phyloP scores from a whole-genome alignment of 2,329 filamentous ascomycete species.

The Lecanoromycetidae sp. region DNA sequence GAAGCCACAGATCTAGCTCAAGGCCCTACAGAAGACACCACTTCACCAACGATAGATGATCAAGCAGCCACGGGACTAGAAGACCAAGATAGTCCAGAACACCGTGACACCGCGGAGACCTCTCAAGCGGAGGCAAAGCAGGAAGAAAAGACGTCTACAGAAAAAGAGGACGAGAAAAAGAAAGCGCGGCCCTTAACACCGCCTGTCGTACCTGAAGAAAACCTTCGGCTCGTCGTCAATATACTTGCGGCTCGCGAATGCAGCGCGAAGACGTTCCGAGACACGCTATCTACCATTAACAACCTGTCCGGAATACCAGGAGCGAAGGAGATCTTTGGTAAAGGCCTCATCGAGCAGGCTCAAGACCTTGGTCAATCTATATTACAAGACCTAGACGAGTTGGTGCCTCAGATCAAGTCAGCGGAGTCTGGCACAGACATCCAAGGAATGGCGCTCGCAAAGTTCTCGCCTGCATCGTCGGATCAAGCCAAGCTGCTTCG shows the following conservation, averaged over 20 bases:
- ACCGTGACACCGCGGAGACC: slow-evolving; percentile 4
- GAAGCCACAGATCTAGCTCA: slow-evolving; percentile 23
- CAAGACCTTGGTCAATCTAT: slow-evolving; percentile 75
- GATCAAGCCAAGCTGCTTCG: slow-evolving; percentile 93
- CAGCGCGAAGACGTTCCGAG: slow-evolving; percentile 94
- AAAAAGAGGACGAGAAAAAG: slow-evolving; percentile 40
- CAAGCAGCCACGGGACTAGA: slow-evolving; percentile 20
- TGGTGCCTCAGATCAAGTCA: slow-evolving; percentile 74
- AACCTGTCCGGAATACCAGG: slow-evolving; percentile 88
- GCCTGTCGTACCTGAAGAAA: slow-evolving; percentile 75
- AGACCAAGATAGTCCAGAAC: slow-evolving; percentile 8
- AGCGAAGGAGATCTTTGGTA: slow-evolving; percentile 81
- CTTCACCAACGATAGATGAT: slow-evolving; percentile 13
- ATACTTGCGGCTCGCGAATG: slow-evolving; percentile 94
- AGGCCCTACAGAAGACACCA: slow-evolving; percentile 17
- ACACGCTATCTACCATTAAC: slow-evolving; percentile 96
- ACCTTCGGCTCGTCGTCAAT: slow-evolving; percentile 86
- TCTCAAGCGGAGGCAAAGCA: slow-evolving; percentile 21
- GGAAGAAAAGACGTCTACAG: slow-evolving; percentile 25
- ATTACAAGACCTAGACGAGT: slow-evolving; percentile 67
- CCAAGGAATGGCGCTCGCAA: slow-evolving; percentile 82
- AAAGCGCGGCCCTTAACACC: slow-evolving; percentile 57
- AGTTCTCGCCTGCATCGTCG: slow-evolving; percentile 90
- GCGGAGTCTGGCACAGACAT: slow-evolving; percentile 87
- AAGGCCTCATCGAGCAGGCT: slow-evolving; percentile 79